These are phyloP conservation scores for Xylaria multiplex DNA, from an alignment of 2,329 filamentous ascomycete species.

Conservation along the genomic window DNA sequence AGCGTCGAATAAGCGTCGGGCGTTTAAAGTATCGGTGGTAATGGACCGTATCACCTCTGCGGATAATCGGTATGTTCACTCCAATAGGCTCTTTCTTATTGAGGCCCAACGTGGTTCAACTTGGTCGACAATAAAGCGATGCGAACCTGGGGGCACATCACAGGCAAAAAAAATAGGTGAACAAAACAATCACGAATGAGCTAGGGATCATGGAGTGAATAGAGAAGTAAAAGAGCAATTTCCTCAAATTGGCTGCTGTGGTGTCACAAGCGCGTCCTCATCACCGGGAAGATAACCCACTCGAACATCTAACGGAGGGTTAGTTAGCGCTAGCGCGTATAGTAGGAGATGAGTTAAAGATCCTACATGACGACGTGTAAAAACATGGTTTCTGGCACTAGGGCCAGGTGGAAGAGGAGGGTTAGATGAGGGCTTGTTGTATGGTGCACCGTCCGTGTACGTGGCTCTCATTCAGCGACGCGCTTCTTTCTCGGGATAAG, in stretches of 20 bases:
- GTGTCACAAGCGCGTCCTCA: slow-evolving; percentile 26
- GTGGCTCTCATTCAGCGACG: slow-evolving; percentile 32
- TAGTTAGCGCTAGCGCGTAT: too few relatives aligned
- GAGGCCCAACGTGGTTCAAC: neutral
- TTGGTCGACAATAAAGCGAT: neutral
- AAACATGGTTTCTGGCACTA: slow-evolving; percentile 14
- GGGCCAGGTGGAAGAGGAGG: neutral
- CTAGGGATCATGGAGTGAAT: neutral
- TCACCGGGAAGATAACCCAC: slow-evolving; percentile 9
- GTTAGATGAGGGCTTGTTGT: neutral
- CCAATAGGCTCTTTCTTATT: neutral
- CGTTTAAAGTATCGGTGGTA: neutral
- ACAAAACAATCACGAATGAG: neutral
- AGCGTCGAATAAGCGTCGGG: neutral
- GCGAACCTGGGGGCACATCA: neutral
- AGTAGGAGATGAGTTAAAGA: neutral
- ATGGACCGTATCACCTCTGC: neutral
- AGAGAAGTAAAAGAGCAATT: neutral
- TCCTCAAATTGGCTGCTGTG: slow-evolving; percentile 1
- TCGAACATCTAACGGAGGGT: slow-evolving; percentile 12
- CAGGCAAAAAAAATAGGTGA: neutral
- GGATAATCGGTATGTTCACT: neutral
- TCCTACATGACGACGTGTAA: slow-evolving; percentile 19
- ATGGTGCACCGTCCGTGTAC: neutral
- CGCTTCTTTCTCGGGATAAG: slow-evolving; percentile 23